Evolutionary conservation across 1,284 basidiomycete species (phyloP).

Genomic region (Fomitopsis schrenkii): DNA sequence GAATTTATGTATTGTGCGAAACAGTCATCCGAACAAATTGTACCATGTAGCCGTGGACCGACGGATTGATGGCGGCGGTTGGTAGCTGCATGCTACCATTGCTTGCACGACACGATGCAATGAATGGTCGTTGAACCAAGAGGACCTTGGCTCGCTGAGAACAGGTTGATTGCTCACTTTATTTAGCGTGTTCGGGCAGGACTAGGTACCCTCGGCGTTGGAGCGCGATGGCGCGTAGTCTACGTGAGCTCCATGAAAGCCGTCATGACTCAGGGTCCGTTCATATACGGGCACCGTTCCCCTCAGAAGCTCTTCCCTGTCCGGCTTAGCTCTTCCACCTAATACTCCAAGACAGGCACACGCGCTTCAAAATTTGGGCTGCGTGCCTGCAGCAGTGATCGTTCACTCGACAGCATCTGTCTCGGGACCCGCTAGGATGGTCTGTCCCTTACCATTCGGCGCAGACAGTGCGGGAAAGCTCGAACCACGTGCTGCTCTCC

Average conservation of each 20-base stretch:
- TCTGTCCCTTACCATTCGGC: no score
- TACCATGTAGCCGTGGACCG: not conserved
- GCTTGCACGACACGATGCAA: not conserved
- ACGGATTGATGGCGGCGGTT: not conserved
- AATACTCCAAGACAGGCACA: not conserved
- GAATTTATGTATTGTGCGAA: not conserved
- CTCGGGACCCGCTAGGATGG: not conserved
- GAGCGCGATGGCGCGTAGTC: not conserved
- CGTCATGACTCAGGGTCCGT: not conserved
- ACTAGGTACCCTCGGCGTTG: not conserved
- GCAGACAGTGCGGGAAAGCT: no score
- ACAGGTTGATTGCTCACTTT: not conserved
- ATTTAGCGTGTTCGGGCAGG: not conserved
- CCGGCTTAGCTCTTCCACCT: not conserved
- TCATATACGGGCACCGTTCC: not conserved
- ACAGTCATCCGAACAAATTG: not conserved
- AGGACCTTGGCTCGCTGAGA: not conserved
- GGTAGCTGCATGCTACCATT: not conserved
- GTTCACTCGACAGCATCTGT: not conserved
- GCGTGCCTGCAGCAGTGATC: no score
- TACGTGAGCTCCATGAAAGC: not conserved
- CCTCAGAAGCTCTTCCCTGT: not conserved
- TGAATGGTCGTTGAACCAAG: not conserved
- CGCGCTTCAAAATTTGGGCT: no score
- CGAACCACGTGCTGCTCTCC: no score